These are phyloP conservation scores for Periconia sp. DNA, from an alignment of 2,329 filamentous ascomycete species.

Conservation along the genomic window DNA sequence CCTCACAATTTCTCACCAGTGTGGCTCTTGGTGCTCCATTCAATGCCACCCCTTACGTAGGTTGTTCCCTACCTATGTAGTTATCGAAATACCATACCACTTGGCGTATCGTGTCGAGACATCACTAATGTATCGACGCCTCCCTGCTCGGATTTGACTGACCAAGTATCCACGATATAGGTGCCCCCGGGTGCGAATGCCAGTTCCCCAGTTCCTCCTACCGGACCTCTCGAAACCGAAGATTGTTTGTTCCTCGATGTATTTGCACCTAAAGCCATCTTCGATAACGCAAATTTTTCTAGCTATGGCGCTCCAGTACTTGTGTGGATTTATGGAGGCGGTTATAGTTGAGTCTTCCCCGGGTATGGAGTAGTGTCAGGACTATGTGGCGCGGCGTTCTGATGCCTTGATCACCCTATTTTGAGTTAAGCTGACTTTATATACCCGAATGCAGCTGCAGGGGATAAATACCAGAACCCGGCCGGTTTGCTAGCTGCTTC, in stretches of 20 bases:
- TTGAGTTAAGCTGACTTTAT: background rate
- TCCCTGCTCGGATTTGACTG: too few species aligned
- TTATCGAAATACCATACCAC: too few species aligned
- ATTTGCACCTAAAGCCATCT: slow-evolving; percentile 45
- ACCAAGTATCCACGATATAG: too few species aligned
- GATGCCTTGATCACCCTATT: too few species aligned
- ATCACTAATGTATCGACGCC: too few species aligned
- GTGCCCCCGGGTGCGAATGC: slow-evolving; percentile 27
- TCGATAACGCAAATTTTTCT: slow-evolving; percentile 35
- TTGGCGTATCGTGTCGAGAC: too few species aligned
- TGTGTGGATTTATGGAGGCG: slow-evolving; percentile 56
- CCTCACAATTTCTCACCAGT: slow-evolving; percentile 35
- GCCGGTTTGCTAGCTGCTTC: slow-evolving; percentile 48
- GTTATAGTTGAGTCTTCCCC: slow-evolving; percentile 35
- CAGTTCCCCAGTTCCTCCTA: slow-evolving; percentile 20
- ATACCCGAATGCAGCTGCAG: slow-evolving; percentile 17
- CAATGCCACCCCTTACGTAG: slow-evolving; percentile 31
- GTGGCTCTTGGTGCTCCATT: slow-evolving; percentile 29
- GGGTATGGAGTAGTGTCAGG: too few species aligned
- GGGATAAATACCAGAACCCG: slow-evolving; percentile 46
- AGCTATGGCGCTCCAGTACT: slow-evolving; percentile 46
- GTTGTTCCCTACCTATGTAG: too few species aligned
- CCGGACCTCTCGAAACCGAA: slow-evolving; percentile 41
- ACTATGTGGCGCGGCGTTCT: too few species aligned
- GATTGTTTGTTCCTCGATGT: slow-evolving; percentile 55